These are phyloP conservation scores for Neoboletus subvelutipes DNA, from an alignment of 768 basidiomycete genomes.

Conservation along the genomic window DNA sequence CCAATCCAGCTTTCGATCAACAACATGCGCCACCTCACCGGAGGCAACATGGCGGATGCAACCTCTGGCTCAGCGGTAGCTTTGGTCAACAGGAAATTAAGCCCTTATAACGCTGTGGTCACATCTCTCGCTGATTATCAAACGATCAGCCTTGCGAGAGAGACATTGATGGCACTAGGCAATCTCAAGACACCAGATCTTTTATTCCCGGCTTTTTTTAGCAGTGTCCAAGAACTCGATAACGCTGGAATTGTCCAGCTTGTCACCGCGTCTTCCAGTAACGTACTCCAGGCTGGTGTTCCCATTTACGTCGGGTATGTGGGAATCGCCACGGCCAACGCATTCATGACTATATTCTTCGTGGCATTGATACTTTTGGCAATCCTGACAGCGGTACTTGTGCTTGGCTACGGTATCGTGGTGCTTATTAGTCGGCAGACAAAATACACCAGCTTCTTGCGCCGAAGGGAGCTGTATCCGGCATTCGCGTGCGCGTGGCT, in stretches of 20 bases:
- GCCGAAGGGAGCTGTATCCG: constrained; percentile 37
- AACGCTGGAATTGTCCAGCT: constrained; percentile 50
- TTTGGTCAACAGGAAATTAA: constrained; percentile 77
- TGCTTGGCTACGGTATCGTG: constrained; percentile 48
- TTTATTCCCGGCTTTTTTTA: constrained; percentile 7
- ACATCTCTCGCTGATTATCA: neutral
- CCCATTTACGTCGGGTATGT: constrained; percentile 79
- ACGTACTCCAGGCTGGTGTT: constrained; percentile 75
- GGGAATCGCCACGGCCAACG: constrained; percentile 81
- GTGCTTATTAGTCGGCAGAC: constrained; percentile 26
- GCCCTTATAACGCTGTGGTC: constrained; percentile 62
- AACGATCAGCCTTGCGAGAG: neutral
- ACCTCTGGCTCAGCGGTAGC: constrained; percentile 61
- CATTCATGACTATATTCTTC: constrained; percentile 88
- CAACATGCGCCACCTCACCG: constrained; percentile 78
- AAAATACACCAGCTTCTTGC: constrained; percentile 17
- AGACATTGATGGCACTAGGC: constrained; percentile 13
- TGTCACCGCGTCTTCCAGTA: constrained; percentile 59
- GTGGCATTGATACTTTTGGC: constrained; percentile 65
- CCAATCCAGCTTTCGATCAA: constrained; percentile 77
- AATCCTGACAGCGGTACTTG: constrained; percentile 52
- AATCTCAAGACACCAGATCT: constrained; percentile 9
- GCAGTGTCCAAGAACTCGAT: constrained; percentile 27
- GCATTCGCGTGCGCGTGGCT: constrained; percentile 58
- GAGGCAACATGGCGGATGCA: constrained; percentile 67